Conservation (phyloP, 2,329 filamentous ascomycete species). For the Botrytis hyacinthi region DNA sequence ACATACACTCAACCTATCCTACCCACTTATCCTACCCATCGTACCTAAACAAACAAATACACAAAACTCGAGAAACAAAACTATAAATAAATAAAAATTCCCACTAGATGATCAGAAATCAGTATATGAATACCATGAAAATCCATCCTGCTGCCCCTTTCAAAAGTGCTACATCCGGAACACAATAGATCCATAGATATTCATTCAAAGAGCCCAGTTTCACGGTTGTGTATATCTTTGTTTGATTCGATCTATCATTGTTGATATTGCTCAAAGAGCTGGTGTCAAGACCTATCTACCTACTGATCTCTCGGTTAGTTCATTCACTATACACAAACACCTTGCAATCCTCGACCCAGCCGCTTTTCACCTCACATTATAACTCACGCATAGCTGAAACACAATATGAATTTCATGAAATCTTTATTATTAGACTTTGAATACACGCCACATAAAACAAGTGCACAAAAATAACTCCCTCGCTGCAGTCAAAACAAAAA, state of each 20-base stretch:
- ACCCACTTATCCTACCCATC: no score
- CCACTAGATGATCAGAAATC: accelerated
- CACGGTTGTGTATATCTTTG: not conserved
- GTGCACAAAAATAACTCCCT: conserved; percentile 2
- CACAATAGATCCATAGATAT: not conserved
- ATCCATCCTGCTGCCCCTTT: not conserved
- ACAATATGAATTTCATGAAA: not conserved
- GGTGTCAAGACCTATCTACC: not conserved
- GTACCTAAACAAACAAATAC: no score
- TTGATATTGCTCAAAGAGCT: not conserved
- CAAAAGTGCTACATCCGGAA: not conserved
- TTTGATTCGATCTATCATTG: not conserved
- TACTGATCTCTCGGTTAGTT: not conserved
- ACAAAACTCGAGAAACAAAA: no score
- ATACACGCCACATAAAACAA: conserved; percentile 6
- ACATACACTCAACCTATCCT: no score
- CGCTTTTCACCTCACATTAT: not conserved
- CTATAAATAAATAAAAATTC: no score
- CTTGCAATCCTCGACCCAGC: not conserved
- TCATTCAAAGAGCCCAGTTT: not conserved
- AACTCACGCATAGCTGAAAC: not conserved
- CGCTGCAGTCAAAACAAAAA: not conserved
- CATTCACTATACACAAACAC: not conserved
- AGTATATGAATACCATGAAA: not conserved
- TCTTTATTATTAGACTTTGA: conserved; percentile 6